Base-by-base conservation (phyloP, 768 basidiomycete genomes). In the Lenzites betulinus region DNA sequence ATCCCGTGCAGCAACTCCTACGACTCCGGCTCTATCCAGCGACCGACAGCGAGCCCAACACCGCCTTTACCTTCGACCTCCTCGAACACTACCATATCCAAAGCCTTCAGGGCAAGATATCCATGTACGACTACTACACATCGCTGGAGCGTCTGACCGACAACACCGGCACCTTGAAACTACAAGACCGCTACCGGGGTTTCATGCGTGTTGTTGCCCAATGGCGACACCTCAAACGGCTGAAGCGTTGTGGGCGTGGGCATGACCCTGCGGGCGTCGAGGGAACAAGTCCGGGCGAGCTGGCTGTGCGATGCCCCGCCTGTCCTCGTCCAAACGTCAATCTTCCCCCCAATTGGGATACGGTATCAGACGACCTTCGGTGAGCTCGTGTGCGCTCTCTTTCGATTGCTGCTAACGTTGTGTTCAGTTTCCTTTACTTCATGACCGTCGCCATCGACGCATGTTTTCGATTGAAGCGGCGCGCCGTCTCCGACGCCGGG, bases 81-180 rank as follows among this genome's bases (percentile, higher is more conserved):
- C 66, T 78, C 0, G 53, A 71, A 12, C 49, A 59, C 2, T 77
- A 76, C 43, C 77, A 79, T 18, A 20, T 73, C 1, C 56, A 75
- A 2, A 68, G 68, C 0, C 69, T 76, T 15, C 67, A 73, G 38
- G 72, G 70, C 0, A 78, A 78, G 51, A 28, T 69, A 0, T 75
- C 72, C 0, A 66, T 56, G 0, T 76, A 65, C 35, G 71, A 76
- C 35, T 78, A 71, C 58, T 78, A 76, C 52, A 59, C 60, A 1
- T 38, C 68, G 0, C 49, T 78, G 1, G 62, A 43, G 1, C 59
- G 67, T 7, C 36, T 55, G n/a, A 73, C 73, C 0, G 71, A 78
- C 44, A 78, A 77, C 50, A 72, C 67, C 6, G 72, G 73, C 0
- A 57, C 66, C 0, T 7, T 35, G 0, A 26, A 70, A 66, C 52